Percentiles rank a stretch among this genome's conserved stretches.
Evolutionary conservation across 192 early-diverging fungal genomes (phyloP).

Genomic region (Backusella liffmaniae): DNA sequence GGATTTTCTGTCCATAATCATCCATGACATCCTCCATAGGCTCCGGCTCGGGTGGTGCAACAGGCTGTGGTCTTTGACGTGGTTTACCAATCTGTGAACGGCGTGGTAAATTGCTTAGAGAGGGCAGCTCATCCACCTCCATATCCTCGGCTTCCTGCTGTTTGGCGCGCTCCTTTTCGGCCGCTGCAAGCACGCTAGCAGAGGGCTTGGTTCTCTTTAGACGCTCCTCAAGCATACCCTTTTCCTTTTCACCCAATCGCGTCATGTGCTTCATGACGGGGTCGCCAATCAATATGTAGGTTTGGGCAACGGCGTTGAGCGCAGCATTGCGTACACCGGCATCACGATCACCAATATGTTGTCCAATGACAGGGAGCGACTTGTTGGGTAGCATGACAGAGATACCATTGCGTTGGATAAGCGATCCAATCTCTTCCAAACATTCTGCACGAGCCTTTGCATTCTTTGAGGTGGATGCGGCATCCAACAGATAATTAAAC

Average conservation of each 20-base stretch:
- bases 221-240: conserved; percentile 75
- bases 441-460: conserved; percentile 78
- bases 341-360: conserved; percentile 79
- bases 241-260: conserved; percentile 77
- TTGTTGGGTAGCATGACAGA: conserved; percentile 66
- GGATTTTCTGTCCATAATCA: conserved; percentile 12
- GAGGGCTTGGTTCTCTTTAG: conserved; percentile 57
- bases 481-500: conserved; percentile 66
- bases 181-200: conserved; percentile 38
- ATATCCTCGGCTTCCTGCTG: conserved; percentile 36
- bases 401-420: conserved; percentile 73
- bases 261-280: conserved; percentile 71
- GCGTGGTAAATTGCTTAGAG: conserved; percentile 18
- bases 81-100: conserved; percentile 23
- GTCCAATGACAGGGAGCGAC: conserved; percentile 67
- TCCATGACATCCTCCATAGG: conserved; percentile 37
- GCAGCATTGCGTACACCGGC: conserved; percentile 79
- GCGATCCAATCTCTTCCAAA: conserved; percentile 71
- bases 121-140: conserved; percentile 31
- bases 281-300: conserved; percentile 74
- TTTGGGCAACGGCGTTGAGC: conserved; percentile 68
- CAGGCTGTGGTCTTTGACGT: conserved; percentile 23
- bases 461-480: conserved; percentile 74
- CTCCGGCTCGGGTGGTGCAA: conserved; percentile 29
- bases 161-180: conserved; percentile 20